Conservation (phyloP, 2,329 filamentous ascomycete genomes). For the Aureobasidium sp. region DNA sequence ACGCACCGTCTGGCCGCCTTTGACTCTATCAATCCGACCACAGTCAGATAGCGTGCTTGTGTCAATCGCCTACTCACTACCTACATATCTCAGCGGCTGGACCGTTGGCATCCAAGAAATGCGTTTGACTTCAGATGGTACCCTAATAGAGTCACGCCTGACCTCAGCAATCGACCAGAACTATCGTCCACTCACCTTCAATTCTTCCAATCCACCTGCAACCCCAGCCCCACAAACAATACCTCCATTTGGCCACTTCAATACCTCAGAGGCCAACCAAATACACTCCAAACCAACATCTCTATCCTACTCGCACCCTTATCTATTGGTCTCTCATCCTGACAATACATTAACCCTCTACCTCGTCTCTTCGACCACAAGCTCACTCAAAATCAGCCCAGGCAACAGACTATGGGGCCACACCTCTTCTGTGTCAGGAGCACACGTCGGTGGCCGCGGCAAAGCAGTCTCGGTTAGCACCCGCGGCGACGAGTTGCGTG, state of each 20-base stretch:
- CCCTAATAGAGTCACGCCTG: conserved; percentile 42
- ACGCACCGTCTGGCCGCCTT: conserved; percentile 67
- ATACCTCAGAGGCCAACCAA: conserved; percentile 24
- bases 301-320: conserved; percentile 63
- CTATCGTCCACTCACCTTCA: conserved; percentile 35
- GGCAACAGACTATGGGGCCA: conserved; percentile 83
- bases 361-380: conserved; percentile 66
- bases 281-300: conserved; percentile 39
- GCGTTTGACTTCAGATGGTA: conserved; percentile 51
- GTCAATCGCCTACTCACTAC: conserved; percentile 79
- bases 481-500: conserved; percentile 59
- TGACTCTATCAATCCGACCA: conserved; percentile 75
- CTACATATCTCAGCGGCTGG: conserved; percentile 71
- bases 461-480: conserved; percentile 86
- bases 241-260: conserved; percentile 10
- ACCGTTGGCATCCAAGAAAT: conserved; percentile 89
- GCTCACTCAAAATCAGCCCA: conserved; percentile 59
- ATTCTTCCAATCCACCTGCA: conserved; percentile 14
- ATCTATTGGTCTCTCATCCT: conserved; percentile 72
- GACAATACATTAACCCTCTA: conserved; percentile 85
- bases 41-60: conserved; percentile 60
- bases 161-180: conserved; percentile 44
- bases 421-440: conserved; percentile 79
- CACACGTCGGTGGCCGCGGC: conserved; percentile 74
- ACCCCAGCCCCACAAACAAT: conserved; percentile 19